Evolutionary conservation across 768 basidiomycete species (phyloP).

Genomic region (Amanita rubescens): DNA sequence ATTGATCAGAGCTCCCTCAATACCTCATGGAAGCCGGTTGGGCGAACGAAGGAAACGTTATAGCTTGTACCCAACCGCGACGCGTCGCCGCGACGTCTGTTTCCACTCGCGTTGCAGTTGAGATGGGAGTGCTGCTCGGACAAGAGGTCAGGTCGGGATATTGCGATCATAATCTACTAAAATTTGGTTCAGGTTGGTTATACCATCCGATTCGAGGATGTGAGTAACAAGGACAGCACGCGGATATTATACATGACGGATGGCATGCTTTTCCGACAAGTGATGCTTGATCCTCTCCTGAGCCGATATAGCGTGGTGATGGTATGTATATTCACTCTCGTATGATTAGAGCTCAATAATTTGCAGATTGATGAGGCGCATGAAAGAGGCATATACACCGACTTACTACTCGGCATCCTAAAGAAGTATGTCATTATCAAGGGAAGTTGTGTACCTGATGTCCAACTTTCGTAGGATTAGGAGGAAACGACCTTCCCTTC

Average conservation of each 20-base stretch:
- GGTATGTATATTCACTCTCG: conserved; percentile 36
- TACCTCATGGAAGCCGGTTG: conserved; percentile 93
- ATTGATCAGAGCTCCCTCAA: conserved; percentile 78
- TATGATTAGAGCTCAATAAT: neutral
- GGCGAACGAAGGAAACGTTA: conserved; percentile 73
- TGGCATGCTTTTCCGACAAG: conserved; percentile 95
- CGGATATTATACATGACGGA: conserved; percentile 96
- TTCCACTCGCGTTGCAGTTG: conserved; percentile 83
- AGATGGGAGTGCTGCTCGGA: conserved; percentile 82
- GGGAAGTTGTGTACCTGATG: neutral
- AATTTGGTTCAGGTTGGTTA: conserved; percentile 82
- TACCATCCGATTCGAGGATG: conserved; percentile 93
- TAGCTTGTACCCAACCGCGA: conserved; percentile 90
- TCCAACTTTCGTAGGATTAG: conserved; percentile 56
- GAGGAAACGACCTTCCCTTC: conserved; percentile 80
- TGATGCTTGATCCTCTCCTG: conserved; percentile 84
- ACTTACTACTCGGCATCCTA: conserved; percentile 82
- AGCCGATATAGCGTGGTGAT: conserved; percentile 94
- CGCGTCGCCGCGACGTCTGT: conserved; percentile 95
- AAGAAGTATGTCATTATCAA: conserved; percentile 65
- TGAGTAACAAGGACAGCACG: conserved; percentile 77
- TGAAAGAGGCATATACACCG: conserved; percentile 93
- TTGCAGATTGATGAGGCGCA: conserved; percentile 93
- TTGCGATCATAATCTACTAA: neutral
- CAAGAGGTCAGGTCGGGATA: conserved; percentile 65